Base-by-base conservation (phyloP, 2,329 filamentous ascomycete species). In the Dothideomycetidae sp. region DNA sequence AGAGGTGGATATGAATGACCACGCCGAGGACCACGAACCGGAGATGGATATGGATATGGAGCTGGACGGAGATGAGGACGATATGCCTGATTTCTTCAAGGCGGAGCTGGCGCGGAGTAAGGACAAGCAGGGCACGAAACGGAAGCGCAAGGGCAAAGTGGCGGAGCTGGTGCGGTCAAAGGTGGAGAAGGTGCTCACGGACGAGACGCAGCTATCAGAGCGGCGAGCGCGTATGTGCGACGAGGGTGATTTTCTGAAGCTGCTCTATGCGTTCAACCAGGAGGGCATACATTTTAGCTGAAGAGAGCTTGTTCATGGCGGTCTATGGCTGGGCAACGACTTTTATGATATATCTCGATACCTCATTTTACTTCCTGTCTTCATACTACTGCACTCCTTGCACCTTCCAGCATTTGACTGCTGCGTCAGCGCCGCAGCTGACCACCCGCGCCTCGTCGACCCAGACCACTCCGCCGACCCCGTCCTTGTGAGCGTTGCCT, bases 401-500 rank as follows among this genome's bases (percentile, higher is more conserved):
- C 3, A 83, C 71, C 44, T 62, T 69, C 90, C 90, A 98, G 34
- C 88, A 68, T 68, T 96, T 98, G 33, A 98, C 71, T 1, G 82
- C 78, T 21, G 83, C 88, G 68, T 98, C 90, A 9, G 78, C 81
- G 31, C 90, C 90, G 3, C 75, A 74, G 48, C 79, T 92, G 7
- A 81, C 75, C 34, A 96, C 68, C 60, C 72, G 82, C 4, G 37
- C 41, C 5, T 70, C 73, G 17, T 68, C 70, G 10, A 82, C 68
- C 85, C 88, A 98, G 10, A 71, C 71, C 11, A 96, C 79, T 11
- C 82, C 88, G 48, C 80, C 84, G 12, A 96, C 85, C 7, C 90
- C 90, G 53, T 96, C 90, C 62, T 94, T 94, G 63, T 98, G 90
- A 34, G 88, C 85, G 53, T 93, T 93, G 14, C 75, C 62, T 10